Evolutionary conservation across 1,284 basidiomycete genomes (phyloP), one percentile per base, ranked within the genome.

Genomic region (Puccinia novopanici): DNA sequence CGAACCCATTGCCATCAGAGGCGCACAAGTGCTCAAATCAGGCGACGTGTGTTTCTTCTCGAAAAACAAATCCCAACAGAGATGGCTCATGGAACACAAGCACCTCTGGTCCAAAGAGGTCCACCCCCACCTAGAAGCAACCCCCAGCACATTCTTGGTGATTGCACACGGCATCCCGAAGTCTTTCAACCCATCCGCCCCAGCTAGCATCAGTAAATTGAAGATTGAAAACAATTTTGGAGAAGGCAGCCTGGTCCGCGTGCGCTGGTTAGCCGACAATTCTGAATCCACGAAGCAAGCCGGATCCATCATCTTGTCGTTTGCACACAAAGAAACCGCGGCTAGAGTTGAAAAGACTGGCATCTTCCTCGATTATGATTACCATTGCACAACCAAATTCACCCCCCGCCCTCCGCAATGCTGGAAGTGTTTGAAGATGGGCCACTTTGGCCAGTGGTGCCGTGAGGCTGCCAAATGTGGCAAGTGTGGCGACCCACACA

Each of bases 381-480:
- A 48, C 17, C 57, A 61, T 27, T 27, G 27, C 22, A 48, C 37
- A 9, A 19, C 45, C 4, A 75, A 75, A 42, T 76, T 63, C 48
- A 67, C 48, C 17, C 61, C 50, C 5, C 45, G 42, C 3, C 75
- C 75, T 0, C 42, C 75, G 10, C 40, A 65, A 37, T n/a, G n/a
- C n/a, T n/a, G n/a, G n/a, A n/a, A n/a, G n/a, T n/a, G n/a, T n/a
- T n/a, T n/a, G n/a, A n/a, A n/a, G 10, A 65, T 67, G 63, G 59
- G 63, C 10, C 75, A 76, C n/a, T 63, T 48, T 54, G 50, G 63
- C 27, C 22, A 54, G 40, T 65, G 61, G 59, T 76, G 75, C 34
- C 34, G 34, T 19, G 40, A 65, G 15, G 5, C 24, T 9, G 61
- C 75, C 17, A 6, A 22, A 30, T 76, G 75, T 67, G 59, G 17